Base-by-base conservation (phyloP, 2,329 filamentous ascomycete species). In the Epichloe scottii region DNA sequence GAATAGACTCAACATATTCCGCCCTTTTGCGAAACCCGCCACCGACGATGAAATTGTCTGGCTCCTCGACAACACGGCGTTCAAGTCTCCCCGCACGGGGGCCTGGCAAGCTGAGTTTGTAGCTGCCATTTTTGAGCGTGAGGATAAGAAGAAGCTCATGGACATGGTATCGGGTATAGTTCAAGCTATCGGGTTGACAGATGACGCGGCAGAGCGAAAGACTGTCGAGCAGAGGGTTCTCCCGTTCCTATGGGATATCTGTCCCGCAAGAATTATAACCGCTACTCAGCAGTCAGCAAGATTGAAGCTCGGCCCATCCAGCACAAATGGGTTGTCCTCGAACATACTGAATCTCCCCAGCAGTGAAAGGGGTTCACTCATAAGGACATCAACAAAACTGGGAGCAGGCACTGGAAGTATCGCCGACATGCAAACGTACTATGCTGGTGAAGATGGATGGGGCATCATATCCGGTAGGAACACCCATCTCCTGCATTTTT, bases 61-160 rank as follows among this genome's bases (percentile, higher is more conserved):
- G 91, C 72, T 96, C 7, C 73, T 96, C 46, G 89, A 97, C 70
- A 95, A 93, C 61, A 91, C 87, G 3, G 90, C 89, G 4, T 91
- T 85, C 64, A 79, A 80, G 54, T 68, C 71, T 44, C 61, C 68
- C 17, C 60, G 65, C 52, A 66, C 68, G 2, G 69, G 68, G 49
- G 65, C 63, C 49, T 96, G 89, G 89, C 76, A 87, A 60, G 85
- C 85, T 26, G 88, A 96, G 63, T 89, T 90, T 55, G 82, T 95
- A 0, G 81, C 85, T 2, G 87, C 86, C 43, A 87, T 89, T 52
- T 95, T 96, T 59, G 79, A 85, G 56, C 81, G 82, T 60, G 73
- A 87, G 58, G 79, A 82, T 5, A 83, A 85, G 40, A 77, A 78
- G 54, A 77, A 81, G 54, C 68, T 89, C 2, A 77, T 84, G 41